Evolutionary conservation across 768 basidiomycete genomes (phyloP).

Genomic region (Lentinus brumalis): DNA sequence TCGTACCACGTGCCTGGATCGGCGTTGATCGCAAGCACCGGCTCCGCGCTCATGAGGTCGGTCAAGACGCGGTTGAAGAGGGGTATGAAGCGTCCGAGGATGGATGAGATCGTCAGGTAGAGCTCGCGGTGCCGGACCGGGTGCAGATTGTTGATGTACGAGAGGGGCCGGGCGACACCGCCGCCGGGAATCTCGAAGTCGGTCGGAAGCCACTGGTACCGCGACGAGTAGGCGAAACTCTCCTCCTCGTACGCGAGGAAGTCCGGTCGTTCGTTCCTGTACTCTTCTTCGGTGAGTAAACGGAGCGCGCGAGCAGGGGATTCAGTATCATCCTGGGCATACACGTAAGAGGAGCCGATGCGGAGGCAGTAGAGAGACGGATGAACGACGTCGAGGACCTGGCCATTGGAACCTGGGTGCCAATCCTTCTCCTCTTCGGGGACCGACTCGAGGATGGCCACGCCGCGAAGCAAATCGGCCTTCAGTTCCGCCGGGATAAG

Average conservation of each 20-base stretch:
- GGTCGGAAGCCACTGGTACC: constrained; percentile 33
- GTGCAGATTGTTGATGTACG: constrained; percentile 37
- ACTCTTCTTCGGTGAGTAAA: not conserved
- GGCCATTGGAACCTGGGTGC: constrained; percentile 46
- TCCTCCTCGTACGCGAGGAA: not conserved
- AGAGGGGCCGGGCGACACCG: constrained; percentile 20
- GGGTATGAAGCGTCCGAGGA: constrained; percentile 27
- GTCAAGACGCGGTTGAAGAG: constrained; percentile 30
- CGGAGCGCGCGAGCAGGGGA: not conserved
- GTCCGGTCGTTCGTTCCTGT: not conserved
- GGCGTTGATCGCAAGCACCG: constrained; percentile 1
- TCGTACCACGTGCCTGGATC: constrained; percentile 14
- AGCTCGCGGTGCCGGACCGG: constrained; percentile 20
- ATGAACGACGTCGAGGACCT: constrained; percentile 49
- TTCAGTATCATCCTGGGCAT: not conserved
- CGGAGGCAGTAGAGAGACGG: constrained; percentile 44
- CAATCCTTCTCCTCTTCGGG: constrained; percentile 43
- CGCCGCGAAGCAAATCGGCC: not conserved
- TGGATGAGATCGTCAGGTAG: constrained; percentile 20
- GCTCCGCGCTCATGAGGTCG: constrained; percentile 6
- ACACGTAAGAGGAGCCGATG: constrained; percentile 5
- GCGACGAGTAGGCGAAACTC: constrained; percentile 11
- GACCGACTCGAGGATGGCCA: constrained; percentile 36
- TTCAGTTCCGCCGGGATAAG: constrained; percentile 10
- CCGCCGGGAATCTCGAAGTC: constrained; percentile 29